Evolutionary conservation across 768 basidiomycete species (phyloP).

Genomic region (Russula brevipes): DNA sequence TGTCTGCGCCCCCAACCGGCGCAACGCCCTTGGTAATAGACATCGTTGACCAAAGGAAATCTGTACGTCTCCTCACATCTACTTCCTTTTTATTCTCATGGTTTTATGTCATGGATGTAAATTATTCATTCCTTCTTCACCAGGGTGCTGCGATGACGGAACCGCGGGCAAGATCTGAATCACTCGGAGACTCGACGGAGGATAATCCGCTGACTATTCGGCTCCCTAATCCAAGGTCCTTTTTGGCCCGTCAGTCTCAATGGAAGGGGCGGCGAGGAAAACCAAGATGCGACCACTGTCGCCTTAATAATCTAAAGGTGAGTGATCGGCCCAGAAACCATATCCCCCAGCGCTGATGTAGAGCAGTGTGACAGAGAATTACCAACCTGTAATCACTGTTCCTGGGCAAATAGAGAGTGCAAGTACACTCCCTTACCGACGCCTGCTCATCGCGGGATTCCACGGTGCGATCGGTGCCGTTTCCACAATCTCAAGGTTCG

Average conservation of each 20-base stretch:
- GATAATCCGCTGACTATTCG: conserved; percentile 49
- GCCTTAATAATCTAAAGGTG: conserved; percentile 66
- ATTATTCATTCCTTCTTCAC: conserved; percentile 4
- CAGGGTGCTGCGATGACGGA: conserved; percentile 18
- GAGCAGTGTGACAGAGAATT: conserved; percentile 63
- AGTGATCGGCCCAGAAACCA: conserved; percentile 28
- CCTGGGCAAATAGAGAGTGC: conserved; percentile 59
- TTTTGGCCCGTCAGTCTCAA: conserved; percentile 63
- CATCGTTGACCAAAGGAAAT: conserved; percentile 9
- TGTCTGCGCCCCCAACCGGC: conserved; percentile 9
- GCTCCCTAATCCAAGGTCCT: conserved; percentile 63
- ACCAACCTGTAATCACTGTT: conserved; percentile 67
- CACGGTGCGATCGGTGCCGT: conserved; percentile 68
- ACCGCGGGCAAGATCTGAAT: conserved; percentile 31
- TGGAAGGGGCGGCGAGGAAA: conserved; percentile 75
- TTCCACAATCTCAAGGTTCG: conserved; percentile 60
- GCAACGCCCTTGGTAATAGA: conserved; percentile 5
- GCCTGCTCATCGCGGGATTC: conserved; percentile 70
- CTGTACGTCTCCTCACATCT: conserved; percentile 4
- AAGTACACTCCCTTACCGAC: conserved; percentile 70
- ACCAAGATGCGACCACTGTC: conserved; percentile 69
- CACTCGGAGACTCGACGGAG: conserved; percentile 33
- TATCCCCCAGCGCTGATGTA: conserved; percentile 19
- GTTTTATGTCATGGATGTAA: conserved; percentile 1
- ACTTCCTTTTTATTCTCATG: background rate